These are phyloP conservation scores for Fusarium acutatum DNA, from an alignment of 2,329 filamentous ascomycete species.

Conservation along the genomic window DNA sequence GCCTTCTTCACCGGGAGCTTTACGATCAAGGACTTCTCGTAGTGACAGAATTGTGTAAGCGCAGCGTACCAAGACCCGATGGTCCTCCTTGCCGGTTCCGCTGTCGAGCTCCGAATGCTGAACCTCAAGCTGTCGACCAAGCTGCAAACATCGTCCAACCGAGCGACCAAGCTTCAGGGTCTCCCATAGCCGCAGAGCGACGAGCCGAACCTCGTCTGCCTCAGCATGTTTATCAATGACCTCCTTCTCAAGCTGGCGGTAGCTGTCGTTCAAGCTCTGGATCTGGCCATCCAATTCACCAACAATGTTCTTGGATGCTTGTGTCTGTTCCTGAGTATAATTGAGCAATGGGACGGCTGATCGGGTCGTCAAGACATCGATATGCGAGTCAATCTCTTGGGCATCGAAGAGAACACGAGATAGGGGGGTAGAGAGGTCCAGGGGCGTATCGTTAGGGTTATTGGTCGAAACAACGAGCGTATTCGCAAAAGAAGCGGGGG, in stretches of 20 bases:
- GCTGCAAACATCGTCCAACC: constrained; percentile 79
- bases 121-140: constrained; percentile 88
- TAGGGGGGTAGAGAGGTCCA: constrained; percentile 93
- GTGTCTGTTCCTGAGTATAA: constrained; percentile 78
- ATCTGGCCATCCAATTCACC: constrained; percentile 83
- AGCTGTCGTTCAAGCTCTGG: constrained; percentile 81
- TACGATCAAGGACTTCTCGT: constrained; percentile 74
- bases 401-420: constrained; percentile 95
- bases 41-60: constrained; percentile 81
- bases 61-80: constrained; percentile 82
- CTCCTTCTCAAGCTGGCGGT: constrained; percentile 84
- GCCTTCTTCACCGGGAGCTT: constrained; percentile 77
- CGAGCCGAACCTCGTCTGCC: constrained; percentile 82
- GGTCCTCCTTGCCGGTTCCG: constrained; percentile 69
- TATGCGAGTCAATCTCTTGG: constrained; percentile 96
- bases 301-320: constrained; percentile 76
- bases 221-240: constrained; percentile 86
- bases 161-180: constrained; percentile 80
- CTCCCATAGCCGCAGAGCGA: constrained; percentile 81
- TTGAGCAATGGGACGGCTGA: constrained; percentile 82
- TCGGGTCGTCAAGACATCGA: constrained; percentile 86
- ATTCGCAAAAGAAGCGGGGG: constrained; percentile 84
- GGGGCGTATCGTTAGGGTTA: constrained; percentile 86
- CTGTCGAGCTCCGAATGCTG: constrained; percentile 72
- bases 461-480: constrained; percentile 88